These are phyloP conservation scores for Cydonia oblonga DNA, from an alignment of 331 rosid species.

Conservation along the genomic window DNA sequence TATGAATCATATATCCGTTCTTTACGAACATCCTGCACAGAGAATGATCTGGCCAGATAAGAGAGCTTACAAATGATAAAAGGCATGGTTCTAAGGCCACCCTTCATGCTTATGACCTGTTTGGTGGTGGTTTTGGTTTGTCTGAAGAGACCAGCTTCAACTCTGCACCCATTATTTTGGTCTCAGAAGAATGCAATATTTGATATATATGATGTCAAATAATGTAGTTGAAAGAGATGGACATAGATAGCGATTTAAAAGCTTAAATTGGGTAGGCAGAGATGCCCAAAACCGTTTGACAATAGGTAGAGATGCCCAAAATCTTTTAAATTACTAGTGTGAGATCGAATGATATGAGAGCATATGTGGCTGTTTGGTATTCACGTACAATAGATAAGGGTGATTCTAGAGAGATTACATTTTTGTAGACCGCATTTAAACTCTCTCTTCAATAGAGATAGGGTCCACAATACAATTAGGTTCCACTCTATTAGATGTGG, in stretches of 20 bases:
- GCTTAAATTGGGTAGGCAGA: neutral
- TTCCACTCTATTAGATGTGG: no score
- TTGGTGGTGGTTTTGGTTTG: constrained; percentile 17
- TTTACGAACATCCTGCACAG: neutral
- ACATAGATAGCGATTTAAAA: neutral
- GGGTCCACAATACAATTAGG: no score
- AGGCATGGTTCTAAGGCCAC: constrained; percentile 69
- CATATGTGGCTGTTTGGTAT: no score
- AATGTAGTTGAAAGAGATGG: neutral
- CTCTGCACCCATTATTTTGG: neutral
- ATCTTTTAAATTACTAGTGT: no score
- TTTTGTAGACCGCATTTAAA: no score
- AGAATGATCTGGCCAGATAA: neutral
- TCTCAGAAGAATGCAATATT: neutral
- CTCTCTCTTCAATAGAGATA: no score
- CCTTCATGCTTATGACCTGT: constrained; percentile 31
- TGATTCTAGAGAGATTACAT: no score
- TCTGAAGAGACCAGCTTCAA: constrained; percentile 30
- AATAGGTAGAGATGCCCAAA: no score
- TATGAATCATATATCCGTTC: neutral
- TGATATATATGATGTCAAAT: neutral
- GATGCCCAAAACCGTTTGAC: no score
- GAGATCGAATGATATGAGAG: no score
- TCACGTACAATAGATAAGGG: no score
- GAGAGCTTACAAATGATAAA: constrained; percentile 46